phyloP scores from a whole-genome alignment of 2,329 filamentous ascomycete species.

The Helminthosporium solani region DNA sequence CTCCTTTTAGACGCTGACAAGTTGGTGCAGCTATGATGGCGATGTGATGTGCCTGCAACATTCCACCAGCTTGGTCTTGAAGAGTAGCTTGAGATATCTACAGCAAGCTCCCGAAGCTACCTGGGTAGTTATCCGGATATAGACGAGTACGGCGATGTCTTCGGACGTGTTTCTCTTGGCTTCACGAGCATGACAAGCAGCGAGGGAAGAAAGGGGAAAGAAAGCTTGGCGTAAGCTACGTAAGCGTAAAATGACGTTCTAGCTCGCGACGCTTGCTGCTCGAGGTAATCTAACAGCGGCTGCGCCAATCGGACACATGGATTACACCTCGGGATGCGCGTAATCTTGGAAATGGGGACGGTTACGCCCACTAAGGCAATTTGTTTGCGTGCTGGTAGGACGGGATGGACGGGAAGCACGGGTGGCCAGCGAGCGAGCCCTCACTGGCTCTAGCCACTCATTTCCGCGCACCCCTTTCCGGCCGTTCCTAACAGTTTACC shows the following conservation, averaged over 20 bases:
- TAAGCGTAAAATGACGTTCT: background rate
- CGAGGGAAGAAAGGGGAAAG: background rate
- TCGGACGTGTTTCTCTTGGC: background rate
- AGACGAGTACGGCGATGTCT: too few species aligned
- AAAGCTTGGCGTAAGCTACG: background rate
- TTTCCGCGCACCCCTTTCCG: constrained; percentile 42
- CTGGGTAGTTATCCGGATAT: too few species aligned
- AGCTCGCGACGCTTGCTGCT: background rate
- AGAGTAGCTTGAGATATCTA: too few species aligned
- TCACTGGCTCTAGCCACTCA: constrained; percentile 20
- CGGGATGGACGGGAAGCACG: constrained; percentile 24
- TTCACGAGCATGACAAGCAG: too few species aligned
- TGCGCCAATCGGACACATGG: constrained; percentile 16
- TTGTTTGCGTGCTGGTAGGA: constrained; percentile 2
- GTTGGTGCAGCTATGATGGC: background rate
- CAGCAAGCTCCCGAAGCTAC: too few species aligned
- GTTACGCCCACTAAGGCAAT: constrained; percentile 7
- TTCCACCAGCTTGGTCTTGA: too few species aligned
- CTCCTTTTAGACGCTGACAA: background rate
- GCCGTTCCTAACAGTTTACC: constrained; percentile 27
- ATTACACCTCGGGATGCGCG: constrained; percentile 20
- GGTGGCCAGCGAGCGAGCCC: constrained; percentile 15
- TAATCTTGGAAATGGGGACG: constrained; percentile 13
- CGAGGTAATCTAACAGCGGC: background rate
- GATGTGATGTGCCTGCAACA: background rate